Evolutionary conservation across 139 green algal genomes (phyloP).

Genomic region (Chlamydomonas incerta): DNA sequence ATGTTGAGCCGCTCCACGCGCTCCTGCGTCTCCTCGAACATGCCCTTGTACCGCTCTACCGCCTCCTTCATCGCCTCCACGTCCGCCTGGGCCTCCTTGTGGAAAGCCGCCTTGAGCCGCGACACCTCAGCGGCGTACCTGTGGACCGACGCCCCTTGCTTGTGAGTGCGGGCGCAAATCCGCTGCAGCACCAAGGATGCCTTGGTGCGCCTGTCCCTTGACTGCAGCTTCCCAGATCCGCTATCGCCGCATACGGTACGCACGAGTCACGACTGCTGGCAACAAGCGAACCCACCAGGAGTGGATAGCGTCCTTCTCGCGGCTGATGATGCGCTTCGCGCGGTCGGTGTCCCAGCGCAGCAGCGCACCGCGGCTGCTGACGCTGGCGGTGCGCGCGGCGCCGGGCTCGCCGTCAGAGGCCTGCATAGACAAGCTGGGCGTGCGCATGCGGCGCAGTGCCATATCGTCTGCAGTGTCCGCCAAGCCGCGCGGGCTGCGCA

Average conservation of each 20-base stretch:
- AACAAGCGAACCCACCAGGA: background rate
- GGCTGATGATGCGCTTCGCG: slow-evolving; percentile 33
- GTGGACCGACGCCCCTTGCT: too few relatives aligned
- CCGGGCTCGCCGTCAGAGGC: slow-evolving; percentile 20
- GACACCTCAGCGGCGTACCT: slow-evolving; percentile 45
- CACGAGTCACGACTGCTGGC: too few relatives aligned
- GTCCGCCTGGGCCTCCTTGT: slow-evolving; percentile 52
- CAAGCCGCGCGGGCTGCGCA: background rate
- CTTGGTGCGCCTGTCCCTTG: too few relatives aligned
- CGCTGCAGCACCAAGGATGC: too few relatives aligned
- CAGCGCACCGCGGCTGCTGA: slow-evolving; percentile 18
- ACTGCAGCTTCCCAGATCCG: too few relatives aligned
- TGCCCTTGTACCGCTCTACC: slow-evolving; percentile 50
- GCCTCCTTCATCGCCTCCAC: slow-evolving; percentile 60
- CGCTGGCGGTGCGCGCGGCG: slow-evolving; percentile 14
- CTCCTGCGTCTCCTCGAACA: slow-evolving; percentile 56
- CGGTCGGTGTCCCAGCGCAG: slow-evolving; percentile 36
- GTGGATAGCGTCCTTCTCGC: slow-evolving; percentile 41
- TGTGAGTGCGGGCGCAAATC: too few relatives aligned
- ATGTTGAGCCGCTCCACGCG: slow-evolving; percentile 62
- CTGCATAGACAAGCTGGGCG: slow-evolving; percentile 16
- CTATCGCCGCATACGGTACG: too few relatives aligned
- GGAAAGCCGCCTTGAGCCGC: slow-evolving; percentile 41
- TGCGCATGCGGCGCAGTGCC: slow-evolving; percentile 21
- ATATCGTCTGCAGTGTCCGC: background rate